Evolutionary conservation across 371 early-diverging fungal species (phyloP).

Genomic region (Mucor saturninus): DNA sequence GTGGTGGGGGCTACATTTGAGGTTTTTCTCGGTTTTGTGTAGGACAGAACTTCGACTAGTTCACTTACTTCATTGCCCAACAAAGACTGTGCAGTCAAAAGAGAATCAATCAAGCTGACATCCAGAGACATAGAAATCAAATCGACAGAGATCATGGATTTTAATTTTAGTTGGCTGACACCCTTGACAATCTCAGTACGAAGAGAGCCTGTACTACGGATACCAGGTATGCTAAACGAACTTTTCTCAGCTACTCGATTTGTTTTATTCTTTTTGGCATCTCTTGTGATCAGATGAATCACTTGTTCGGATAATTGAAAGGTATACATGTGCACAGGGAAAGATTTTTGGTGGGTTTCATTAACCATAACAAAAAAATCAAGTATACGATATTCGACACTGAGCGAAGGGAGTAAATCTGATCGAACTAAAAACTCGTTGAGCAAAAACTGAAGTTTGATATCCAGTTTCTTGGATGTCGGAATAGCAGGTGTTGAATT

Average conservation of each 20-base stretch:
- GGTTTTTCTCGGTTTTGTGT: conserved; percentile 42
- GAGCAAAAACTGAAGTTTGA: conserved; percentile 69
- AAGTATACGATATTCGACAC: conserved; percentile 63
- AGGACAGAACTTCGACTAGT: conserved; percentile 71
- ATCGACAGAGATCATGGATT: conserved; percentile 66
- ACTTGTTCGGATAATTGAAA: conserved; percentile 64
- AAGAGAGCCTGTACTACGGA: conserved; percentile 62
- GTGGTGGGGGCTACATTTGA: neutral
- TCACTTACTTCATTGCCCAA: conserved; percentile 83
- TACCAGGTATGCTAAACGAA: conserved; percentile 63
- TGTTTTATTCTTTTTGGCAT: conserved; percentile 4
- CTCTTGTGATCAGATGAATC: conserved; percentile 57
- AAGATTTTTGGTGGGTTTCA: conserved; percentile 39
- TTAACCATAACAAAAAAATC: conserved; percentile 63
- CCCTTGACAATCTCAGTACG: conserved; percentile 17
- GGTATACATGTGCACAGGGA: conserved; percentile 50
- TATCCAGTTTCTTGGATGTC: conserved; percentile 40
- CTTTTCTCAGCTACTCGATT: conserved; percentile 43
- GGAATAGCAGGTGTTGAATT: neutral
- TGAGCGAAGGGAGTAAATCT: conserved; percentile 71
- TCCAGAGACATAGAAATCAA: conserved; percentile 68
- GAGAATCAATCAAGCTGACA: conserved; percentile 76
- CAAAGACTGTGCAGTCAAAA: conserved; percentile 78
- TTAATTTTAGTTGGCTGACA: conserved; percentile 32
- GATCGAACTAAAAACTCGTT: conserved; percentile 63